phyloP scores from a whole-genome alignment of 2,329 filamentous ascomycete species.

The Hypocreales sp. region DNA sequence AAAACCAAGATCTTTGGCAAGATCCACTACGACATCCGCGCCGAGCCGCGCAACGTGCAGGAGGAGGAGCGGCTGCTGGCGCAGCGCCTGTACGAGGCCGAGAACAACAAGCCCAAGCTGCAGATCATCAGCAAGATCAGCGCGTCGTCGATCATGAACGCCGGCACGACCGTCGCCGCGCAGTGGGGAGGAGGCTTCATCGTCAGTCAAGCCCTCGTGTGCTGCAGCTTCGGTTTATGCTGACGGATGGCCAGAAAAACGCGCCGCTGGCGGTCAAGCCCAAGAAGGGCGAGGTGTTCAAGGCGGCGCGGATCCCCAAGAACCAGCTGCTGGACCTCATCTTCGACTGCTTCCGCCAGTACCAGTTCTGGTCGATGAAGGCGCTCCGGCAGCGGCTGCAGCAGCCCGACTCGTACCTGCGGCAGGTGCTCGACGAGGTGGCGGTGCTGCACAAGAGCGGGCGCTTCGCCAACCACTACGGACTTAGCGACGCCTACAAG shows the following conservation, averaged over 20 bases:
- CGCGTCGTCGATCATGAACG: constrained; percentile 39
- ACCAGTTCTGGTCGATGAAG: constrained; percentile 90
- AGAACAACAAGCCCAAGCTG: constrained; percentile 32
- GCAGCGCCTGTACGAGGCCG: constrained; percentile 36
- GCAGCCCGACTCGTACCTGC: constrained; percentile 89
- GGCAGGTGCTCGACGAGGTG: constrained; percentile 68
- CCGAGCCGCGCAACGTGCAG: constrained; percentile 55
- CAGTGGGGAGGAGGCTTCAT: constrained; percentile 34
- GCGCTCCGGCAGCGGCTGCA: constrained; percentile 60
- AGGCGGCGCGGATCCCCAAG: constrained; percentile 79
- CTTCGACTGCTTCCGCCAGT: constrained; percentile 69
- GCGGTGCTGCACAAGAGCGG: constrained; percentile 72
- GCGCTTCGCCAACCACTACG: constrained; percentile 74
- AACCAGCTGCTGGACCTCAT: constrained; percentile 78
- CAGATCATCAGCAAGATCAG: constrained; percentile 33
- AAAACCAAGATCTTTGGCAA: constrained; percentile 62
- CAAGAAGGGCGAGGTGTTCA: constrained; percentile 54
- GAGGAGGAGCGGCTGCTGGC: constrained; percentile 50
- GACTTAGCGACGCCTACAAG: constrained; percentile 46
- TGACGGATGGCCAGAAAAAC: constrained; percentile 29
- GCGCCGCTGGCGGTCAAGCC: constrained; percentile 32
- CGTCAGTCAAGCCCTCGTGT: constrained; percentile 28
- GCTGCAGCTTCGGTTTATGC: no score
- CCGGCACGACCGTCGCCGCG: constrained; percentile 25
- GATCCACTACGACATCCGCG: constrained; percentile 62